Percentiles rank a stretch among this genome's conserved stretches.
These are phyloP conservation scores for Berberis thunbergii DNA, from an alignment of 164 flowering plant species.

Conservation along the genomic window DNA sequence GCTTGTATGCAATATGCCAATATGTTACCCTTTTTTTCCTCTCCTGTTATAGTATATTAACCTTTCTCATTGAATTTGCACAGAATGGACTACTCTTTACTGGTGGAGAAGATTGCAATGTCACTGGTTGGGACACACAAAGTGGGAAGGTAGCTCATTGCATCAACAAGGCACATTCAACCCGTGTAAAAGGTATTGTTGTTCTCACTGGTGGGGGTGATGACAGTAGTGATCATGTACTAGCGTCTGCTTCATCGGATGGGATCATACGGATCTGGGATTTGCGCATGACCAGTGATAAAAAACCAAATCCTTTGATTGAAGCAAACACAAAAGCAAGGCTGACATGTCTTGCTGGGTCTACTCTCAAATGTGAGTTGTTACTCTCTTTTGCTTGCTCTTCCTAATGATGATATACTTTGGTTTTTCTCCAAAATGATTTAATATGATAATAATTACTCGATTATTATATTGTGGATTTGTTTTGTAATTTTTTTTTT, in stretches of 20 bases:
- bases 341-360: slow-evolving; percentile 89
- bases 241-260: slow-evolving; percentile 90
- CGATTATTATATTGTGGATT: too few relatives aligned
- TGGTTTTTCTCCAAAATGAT: too few relatives aligned
- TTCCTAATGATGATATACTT: not conserved
- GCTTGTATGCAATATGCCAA: too few relatives aligned
- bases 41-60: too few relatives aligned
- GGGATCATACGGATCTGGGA: slow-evolving; percentile 94
- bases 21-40: too few relatives aligned
- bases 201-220: slow-evolving; percentile 33
- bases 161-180: slow-evolving; percentile 70
- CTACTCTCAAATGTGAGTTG: slow-evolving; percentile 65
- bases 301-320: slow-evolving; percentile 57
- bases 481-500: too few relatives aligned
- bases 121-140: slow-evolving; percentile 81
- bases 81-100: slow-evolving; percentile 74
- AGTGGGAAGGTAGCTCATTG: slow-evolving; percentile 73
- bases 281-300: slow-evolving; percentile 54
- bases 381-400: slow-evolving; percentile 4
- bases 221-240: slow-evolving; percentile 21
- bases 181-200: slow-evolving; percentile 82
- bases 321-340: slow-evolving; percentile 78
- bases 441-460: too few relatives aligned
- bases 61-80: too few relatives aligned
- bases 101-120: slow-evolving; percentile 76